Evolutionary conservation across 2,329 filamentous ascomycete genomes (phyloP).

Genomic region (Venturia oleaginea): DNA sequence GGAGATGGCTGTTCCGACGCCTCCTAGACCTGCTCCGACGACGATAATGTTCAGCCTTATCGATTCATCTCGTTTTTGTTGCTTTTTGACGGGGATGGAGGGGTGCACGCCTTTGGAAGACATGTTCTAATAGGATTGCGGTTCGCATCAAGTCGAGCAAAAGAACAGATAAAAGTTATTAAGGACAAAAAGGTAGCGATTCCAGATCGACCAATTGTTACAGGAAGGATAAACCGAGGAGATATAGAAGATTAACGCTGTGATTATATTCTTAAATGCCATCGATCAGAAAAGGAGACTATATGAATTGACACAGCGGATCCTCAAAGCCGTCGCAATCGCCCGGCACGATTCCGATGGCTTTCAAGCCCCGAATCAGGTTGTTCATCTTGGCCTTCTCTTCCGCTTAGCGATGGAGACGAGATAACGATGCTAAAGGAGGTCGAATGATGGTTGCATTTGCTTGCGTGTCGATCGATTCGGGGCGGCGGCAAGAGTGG

Average conservation of each 20-base stretch:
- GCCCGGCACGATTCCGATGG: neutral
- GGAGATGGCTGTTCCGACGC: constrained; percentile 41
- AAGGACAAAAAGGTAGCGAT: neutral
- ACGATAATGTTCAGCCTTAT: constrained; percentile 34
- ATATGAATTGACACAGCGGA: neutral
- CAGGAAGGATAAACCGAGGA: neutral
- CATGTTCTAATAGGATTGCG: neutral
- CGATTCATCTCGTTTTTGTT: neutral
- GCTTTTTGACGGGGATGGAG: neutral
- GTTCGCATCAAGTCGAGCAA: neutral
- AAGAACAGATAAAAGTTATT: neutral
- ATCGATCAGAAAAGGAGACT: neutral
- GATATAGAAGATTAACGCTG: neutral
- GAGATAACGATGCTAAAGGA: neutral
- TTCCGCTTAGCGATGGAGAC: neutral
- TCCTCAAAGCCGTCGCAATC: neutral
- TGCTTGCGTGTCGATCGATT: too few relatives aligned
- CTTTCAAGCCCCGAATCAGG: neutral
- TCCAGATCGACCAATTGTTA: too few relatives aligned
- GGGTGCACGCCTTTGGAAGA: neutral
- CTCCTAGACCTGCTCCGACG: constrained; percentile 49
- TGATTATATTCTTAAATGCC: neutral
- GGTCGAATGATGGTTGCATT: neutral
- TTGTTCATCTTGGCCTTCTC: neutral
- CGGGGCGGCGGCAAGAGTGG: neutral